Conservation (phyloP, 2,329 filamentous ascomycete species). For the Zasmidium angulare region DNA sequence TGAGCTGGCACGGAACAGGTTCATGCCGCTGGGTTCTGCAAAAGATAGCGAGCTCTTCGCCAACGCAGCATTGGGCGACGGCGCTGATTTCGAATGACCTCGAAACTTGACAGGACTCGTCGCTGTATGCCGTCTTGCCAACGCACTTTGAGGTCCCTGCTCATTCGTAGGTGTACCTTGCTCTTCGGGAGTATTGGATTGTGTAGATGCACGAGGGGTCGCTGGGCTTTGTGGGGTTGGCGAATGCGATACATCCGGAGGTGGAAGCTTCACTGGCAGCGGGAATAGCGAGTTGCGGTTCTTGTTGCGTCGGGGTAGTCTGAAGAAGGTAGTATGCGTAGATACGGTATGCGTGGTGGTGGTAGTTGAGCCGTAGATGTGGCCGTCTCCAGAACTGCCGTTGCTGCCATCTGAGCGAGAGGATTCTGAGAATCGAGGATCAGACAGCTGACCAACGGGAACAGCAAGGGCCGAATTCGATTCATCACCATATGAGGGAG, state of each 20-base stretch:
- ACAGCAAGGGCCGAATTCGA: slow-evolving; percentile 62
- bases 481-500: slow-evolving; percentile 63
- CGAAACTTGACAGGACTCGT: slow-evolving; percentile 26
- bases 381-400: slow-evolving; percentile 55
- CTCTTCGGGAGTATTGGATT: slow-evolving; percentile 26
- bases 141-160: slow-evolving; percentile 12
- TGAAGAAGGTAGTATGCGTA: slow-evolving; percentile 71
- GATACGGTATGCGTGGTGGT: slow-evolving; percentile 64
- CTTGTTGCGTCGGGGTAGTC: slow-evolving; percentile 72
- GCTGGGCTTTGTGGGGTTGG: slow-evolving; percentile 37
- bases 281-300: slow-evolving; percentile 81
- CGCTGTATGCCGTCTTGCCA: slow-evolving; percentile 30
- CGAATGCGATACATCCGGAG: slow-evolving; percentile 48
- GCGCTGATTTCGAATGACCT: slow-evolving; percentile 15
- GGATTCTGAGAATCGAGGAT: slow-evolving; percentile 71
- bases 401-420: slow-evolving; percentile 78
- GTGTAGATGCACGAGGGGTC: slow-evolving; percentile 38
- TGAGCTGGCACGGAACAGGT: slow-evolving; percentile 61
- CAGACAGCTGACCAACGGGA: slow-evolving; percentile 48
- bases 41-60: slow-evolving; percentile 49
- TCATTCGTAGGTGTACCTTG: slow-evolving; percentile 21
- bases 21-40: slow-evolving; percentile 45
- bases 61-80: slow-evolving; percentile 52
- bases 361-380: slow-evolving; percentile 55
- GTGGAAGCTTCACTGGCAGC: slow-evolving; percentile 71